Conservation (phyloP, 345 rosid species). For the Brassica nigra region DNA sequence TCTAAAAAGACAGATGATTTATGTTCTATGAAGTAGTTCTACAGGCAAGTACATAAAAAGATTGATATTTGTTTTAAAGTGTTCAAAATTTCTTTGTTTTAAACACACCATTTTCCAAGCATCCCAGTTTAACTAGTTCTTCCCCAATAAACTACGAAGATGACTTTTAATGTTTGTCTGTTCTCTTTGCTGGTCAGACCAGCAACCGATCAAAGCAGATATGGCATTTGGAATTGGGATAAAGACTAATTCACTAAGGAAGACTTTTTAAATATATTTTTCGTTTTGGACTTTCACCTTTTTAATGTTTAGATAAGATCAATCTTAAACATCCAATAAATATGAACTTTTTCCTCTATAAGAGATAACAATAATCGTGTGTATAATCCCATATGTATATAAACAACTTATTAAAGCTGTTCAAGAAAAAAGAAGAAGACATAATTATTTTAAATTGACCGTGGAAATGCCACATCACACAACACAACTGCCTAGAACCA, state of each 20-base stretch:
- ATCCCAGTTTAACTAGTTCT: background rate
- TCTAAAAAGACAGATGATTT: background rate
- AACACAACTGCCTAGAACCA: background rate
- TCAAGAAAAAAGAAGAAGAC: background rate
- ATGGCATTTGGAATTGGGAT: constrained; percentile 19
- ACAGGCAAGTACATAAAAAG: background rate
- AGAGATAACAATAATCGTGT: background rate
- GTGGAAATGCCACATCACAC: constrained; percentile 8
- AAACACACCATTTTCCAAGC: background rate
- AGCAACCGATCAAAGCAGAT: constrained; percentile 3
- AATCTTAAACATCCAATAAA: background rate
- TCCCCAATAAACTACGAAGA: background rate
- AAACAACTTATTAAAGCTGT: background rate
- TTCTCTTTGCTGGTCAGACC: background rate
- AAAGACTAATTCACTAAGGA: constrained; percentile 3
- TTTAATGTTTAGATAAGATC: too few species aligned
- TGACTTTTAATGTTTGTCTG: background rate
- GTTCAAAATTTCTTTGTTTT: background rate
- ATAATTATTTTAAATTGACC: constrained; percentile 14
- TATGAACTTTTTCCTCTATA: background rate
- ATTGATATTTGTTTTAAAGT: background rate
- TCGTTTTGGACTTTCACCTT: background rate
- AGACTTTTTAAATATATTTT: background rate
- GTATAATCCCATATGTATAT: background rate
- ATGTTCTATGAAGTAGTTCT: background rate